Evolutionary conservation across 2,329 filamentous ascomycete genomes (phyloP).

Genomic region (Aureobasidium sp.): DNA sequence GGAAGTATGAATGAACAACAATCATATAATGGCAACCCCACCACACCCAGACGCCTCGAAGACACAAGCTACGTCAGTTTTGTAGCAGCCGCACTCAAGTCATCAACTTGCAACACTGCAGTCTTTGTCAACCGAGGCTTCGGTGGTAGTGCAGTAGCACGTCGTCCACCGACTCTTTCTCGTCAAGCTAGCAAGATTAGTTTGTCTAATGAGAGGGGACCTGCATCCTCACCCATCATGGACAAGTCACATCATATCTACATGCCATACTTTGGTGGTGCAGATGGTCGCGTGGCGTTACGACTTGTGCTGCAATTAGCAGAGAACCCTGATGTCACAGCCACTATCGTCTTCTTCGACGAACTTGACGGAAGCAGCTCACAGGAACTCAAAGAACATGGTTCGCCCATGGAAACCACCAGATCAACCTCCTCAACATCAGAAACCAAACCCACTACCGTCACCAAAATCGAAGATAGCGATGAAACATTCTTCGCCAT

Average conservation of each 20-base stretch:
- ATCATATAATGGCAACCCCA: constrained; percentile 14
- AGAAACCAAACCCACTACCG: no score
- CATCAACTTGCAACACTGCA: constrained; percentile 72
- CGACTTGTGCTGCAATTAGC: constrained; percentile 86
- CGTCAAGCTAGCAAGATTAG: constrained; percentile 65
- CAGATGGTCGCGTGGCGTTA: constrained; percentile 84
- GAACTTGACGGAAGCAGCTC: not conserved
- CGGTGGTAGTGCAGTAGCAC: constrained; percentile 49
- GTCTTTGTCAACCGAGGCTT: constrained; percentile 83
- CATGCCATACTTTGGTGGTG: constrained; percentile 85
- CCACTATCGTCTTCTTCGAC: constrained; percentile 73
- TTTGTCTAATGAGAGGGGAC: constrained; percentile 64
- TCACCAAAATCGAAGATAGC: constrained; percentile 36
- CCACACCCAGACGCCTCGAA: constrained; percentile 55
- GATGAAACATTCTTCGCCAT: constrained; percentile 64
- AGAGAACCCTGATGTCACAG: constrained; percentile 80
- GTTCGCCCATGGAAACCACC: constrained; percentile 1
- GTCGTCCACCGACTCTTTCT: constrained; percentile 41
- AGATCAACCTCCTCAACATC: not conserved
- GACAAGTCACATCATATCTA: constrained; percentile 86
- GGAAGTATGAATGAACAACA: constrained; percentile 76
- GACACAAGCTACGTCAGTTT: constrained; percentile 76
- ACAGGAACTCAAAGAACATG: not conserved
- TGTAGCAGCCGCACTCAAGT: constrained; percentile 71
- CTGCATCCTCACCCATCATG: constrained; percentile 60